These are phyloP conservation scores for Fusarium subglutinans DNA, from an alignment of 2,329 filamentous ascomycete genomes.

Conservation along the genomic window DNA sequence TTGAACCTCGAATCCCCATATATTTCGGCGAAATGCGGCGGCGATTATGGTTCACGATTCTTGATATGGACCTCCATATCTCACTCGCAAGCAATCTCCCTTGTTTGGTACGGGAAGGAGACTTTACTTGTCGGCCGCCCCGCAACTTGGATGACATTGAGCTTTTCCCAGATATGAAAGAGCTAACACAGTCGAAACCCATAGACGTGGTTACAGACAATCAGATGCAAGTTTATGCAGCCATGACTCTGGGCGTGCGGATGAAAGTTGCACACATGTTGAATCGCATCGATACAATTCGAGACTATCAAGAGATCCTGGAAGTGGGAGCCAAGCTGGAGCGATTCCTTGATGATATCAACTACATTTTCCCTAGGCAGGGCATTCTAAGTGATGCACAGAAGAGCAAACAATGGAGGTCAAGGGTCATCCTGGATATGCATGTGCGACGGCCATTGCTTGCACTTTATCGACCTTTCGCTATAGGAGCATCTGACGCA, in stretches of 20 bases:
- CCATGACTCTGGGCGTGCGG: conserved; percentile 59
- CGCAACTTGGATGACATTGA: conserved; percentile 64
- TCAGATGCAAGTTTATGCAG: conserved; percentile 64
- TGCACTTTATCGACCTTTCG: conserved; percentile 64
- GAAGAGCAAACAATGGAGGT: conserved; percentile 62
- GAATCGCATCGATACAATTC: conserved; percentile 60
- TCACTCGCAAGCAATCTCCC: conserved; percentile 63
- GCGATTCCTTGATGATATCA: conserved; percentile 63
- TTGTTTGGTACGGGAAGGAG: conserved; percentile 60
- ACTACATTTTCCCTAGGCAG: conserved; percentile 60
- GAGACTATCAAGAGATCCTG: conserved; percentile 63
- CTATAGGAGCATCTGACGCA: conserved; percentile 59
- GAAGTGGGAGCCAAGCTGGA: conserved; percentile 64
- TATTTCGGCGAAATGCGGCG: conserved; percentile 64
- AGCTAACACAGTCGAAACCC: conserved; percentile 59
- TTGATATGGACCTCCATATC: conserved; percentile 66
- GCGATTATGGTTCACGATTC: conserved; percentile 65
- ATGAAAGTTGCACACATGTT: conserved; percentile 61
- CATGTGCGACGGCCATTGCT: conserved; percentile 62
- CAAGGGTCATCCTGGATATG: conserved; percentile 62
- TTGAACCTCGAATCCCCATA: conserved; percentile 57
- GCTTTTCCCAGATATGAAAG: conserved; percentile 57
- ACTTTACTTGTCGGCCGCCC: conserved; percentile 63
- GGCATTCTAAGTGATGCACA: conserved; percentile 54
- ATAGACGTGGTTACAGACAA: conserved; percentile 63